Evolutionary conservation across 192 early-diverging fungal species (phyloP).

Genomic region (Umbelopsis sp.): DNA sequence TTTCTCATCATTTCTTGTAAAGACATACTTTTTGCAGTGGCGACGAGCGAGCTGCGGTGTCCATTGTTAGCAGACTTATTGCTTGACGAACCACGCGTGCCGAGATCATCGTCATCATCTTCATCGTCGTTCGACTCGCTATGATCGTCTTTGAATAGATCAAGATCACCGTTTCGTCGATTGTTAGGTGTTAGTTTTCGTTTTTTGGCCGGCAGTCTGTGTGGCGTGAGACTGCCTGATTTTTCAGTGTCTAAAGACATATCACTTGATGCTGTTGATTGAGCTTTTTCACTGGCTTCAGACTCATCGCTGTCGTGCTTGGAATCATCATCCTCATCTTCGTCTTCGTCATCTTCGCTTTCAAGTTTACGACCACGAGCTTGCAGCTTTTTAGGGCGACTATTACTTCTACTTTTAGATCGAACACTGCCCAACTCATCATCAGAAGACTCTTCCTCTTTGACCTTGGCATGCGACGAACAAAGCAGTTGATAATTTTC

Average conservation of each 20-base stretch:
- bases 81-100: constrained; percentile 2
- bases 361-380: constrained; percentile 16
- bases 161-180: constrained; percentile 5
- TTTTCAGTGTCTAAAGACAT: constrained; percentile 13
- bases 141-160: constrained; percentile 26
- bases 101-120: constrained; percentile 36
- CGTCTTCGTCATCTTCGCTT: constrained; percentile 21
- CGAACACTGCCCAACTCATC: not conserved
- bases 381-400: not conserved
- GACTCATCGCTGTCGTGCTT: constrained; percentile 24
- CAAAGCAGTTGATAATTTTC: constrained; percentile 21
- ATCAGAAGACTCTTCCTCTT: constrained; percentile 5
- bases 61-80: not conserved
- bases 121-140: constrained; percentile 15
- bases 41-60: not conserved
- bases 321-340: constrained; percentile 23
- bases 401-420: constrained; percentile 1
- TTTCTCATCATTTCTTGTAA: constrained; percentile 18
- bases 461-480: constrained; percentile 6
- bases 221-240: not conserved
- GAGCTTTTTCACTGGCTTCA: constrained; percentile 2
- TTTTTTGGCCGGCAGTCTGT: constrained; percentile 11
- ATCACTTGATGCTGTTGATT: constrained; percentile 4
- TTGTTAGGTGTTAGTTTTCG: constrained; percentile 2
- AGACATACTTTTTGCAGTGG: constrained; percentile 14